Percentiles rank a stretch among this genome's conserved stretches.
These are phyloP conservation scores for Cladophialophora carrionii DNA, from an alignment of 2,329 filamentous ascomycete species.

Conservation along the genomic window DNA sequence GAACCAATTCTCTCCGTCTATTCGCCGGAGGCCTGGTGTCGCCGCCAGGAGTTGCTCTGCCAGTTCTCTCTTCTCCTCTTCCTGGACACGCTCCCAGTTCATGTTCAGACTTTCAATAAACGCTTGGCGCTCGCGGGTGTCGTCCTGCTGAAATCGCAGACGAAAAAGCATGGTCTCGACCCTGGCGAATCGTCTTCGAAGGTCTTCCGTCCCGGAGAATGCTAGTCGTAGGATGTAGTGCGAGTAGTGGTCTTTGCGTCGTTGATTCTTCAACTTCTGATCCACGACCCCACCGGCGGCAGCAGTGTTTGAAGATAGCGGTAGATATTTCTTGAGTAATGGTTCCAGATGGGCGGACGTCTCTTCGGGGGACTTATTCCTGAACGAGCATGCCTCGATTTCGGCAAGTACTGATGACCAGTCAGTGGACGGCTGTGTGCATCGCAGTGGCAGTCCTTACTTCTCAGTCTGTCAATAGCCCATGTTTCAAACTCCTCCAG, in stretches of 20 bases:
- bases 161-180: conserved; percentile 90
- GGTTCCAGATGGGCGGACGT: conserved; percentile 82
- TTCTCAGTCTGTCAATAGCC: conserved; percentile 88
- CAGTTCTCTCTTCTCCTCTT: conserved; percentile 75
- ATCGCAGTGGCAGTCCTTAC: conserved; percentile 52
- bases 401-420: conserved; percentile 45
- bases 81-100: conserved; percentile 79
- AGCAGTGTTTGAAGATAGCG: conserved; percentile 75
- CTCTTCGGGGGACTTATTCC: conserved; percentile 83
- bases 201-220: conserved; percentile 87
- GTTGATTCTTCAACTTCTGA: conserved; percentile 66
- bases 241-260: conserved; percentile 94
- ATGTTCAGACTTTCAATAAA: conserved; percentile 80
- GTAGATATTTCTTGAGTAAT: conserved; percentile 83
- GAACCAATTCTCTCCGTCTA: conserved; percentile 86
- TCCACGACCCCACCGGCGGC: conserved; percentile 55
- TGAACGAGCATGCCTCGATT: conserved; percentile 90
- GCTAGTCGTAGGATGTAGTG: conserved; percentile 95
- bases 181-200: conserved; percentile 80
- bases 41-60: conserved; percentile 64
- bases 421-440: conserved; percentile 22
- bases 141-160: conserved; percentile 77
- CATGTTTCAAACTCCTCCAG: conserved; percentile 98
- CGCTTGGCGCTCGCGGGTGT: conserved; percentile 68
- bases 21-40: conserved; percentile 52